phyloP scores from a whole-genome alignment of 371 early-diverging fungal genomes.

The Sporodiniella umbellata region DNA sequence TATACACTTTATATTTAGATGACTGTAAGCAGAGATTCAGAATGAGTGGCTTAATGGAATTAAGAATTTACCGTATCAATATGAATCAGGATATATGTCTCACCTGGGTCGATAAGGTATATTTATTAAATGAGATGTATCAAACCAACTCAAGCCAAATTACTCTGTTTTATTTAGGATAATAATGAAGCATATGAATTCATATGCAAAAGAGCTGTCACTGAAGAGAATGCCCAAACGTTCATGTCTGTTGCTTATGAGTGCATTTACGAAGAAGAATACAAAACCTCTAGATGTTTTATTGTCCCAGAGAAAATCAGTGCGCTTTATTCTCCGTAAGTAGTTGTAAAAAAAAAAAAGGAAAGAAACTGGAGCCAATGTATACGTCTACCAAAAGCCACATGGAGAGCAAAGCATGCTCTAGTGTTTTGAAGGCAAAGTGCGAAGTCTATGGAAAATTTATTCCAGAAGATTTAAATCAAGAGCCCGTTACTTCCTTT shows the following conservation, averaged over 20 bases:
- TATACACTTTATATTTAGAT: no score
- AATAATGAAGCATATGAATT: background rate
- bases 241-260: background rate
- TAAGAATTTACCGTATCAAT: background rate
- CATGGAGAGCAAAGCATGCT: background rate
- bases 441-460: background rate
- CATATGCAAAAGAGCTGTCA: background rate
- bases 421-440: background rate
- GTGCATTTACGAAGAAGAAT: background rate
- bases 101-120: background rate
- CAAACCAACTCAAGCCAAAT: background rate
- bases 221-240: background rate
- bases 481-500: background rate
- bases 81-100: conserved; percentile 1
- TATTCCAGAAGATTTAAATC: background rate
- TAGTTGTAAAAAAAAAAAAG: background rate
- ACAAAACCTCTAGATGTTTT: background rate
- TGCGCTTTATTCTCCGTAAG: background rate
- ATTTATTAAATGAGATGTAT: background rate
- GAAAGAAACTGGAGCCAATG: no score
- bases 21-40: background rate
- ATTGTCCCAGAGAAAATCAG: background rate
- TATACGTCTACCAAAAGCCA: background rate
- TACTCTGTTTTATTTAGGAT: background rate
- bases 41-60: background rate